Evolutionary conservation across 306 rosid genomes (phyloP).

Genomic region (Cucumis hystrix): DNA sequence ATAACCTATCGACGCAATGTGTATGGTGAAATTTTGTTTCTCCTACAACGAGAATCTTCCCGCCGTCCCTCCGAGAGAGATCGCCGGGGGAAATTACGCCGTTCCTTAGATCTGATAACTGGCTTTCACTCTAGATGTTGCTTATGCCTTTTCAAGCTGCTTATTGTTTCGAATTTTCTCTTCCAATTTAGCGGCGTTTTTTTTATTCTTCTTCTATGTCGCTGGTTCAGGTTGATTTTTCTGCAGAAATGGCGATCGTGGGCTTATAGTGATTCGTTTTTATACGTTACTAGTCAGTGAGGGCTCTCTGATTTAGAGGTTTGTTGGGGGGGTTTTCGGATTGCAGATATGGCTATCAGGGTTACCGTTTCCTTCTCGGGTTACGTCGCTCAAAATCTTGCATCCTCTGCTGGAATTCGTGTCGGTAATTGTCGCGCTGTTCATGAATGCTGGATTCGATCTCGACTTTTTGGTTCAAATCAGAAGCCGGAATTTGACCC

Average conservation of each 20-base stretch:
- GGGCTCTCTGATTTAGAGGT: constrained; percentile 27
- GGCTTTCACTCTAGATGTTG: background rate
- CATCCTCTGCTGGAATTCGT: constrained; percentile 52
- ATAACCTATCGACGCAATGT: background rate
- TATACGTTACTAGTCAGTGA: constrained; percentile 7
- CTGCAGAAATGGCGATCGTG: constrained; percentile 20
- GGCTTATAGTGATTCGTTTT: constrained; percentile 29
- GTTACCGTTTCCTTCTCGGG: constrained; percentile 66
- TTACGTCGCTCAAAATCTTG: constrained; percentile 68
- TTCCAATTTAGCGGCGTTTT: background rate
- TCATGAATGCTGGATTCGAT: constrained; percentile 57
- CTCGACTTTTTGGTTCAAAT: constrained; percentile 34
- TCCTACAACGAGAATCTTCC: background rate
- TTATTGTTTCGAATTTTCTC: constrained; percentile 10
- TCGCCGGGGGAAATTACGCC: background rate
- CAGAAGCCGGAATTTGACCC: constrained; percentile 44
- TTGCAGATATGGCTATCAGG: constrained; percentile 57
- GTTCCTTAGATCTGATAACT: background rate
- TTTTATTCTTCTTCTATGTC: constrained; percentile 15
- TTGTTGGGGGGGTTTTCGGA: constrained; percentile 11
- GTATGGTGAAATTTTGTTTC: background rate
- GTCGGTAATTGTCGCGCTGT: constrained; percentile 33
- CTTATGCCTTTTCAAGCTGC: background rate
- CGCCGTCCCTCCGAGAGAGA: background rate
- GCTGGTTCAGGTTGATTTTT: constrained; percentile 13